Evolutionary conservation across 2,329 filamentous ascomycete genomes (phyloP).

Genomic region (Mycosphaerelloides madeirae): DNA sequence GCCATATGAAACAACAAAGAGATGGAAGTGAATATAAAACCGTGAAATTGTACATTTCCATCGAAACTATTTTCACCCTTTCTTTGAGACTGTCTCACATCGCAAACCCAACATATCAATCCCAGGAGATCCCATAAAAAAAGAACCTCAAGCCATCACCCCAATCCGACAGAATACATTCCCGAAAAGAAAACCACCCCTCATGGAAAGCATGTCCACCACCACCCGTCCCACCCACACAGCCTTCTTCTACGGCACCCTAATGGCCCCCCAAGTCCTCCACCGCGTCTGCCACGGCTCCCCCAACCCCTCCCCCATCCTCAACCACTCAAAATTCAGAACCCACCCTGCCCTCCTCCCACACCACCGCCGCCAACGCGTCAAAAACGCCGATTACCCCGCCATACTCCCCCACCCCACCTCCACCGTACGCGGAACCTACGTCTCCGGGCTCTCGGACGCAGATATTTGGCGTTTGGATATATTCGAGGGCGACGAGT

Average conservation of each 20-base stretch:
- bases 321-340: conserved; percentile 48
- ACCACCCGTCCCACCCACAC: conserved; percentile 33
- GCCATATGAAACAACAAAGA: too few relatives aligned
- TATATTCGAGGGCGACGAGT: conserved; percentile 74
- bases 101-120: too few relatives aligned
- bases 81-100: too few relatives aligned
- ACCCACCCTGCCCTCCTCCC: conserved; percentile 72
- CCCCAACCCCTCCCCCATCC: conserved; percentile 48
- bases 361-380: conserved; percentile 65
- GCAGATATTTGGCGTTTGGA: conserved; percentile 73
- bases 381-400: conserved; percentile 71
- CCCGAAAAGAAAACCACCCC: neutral
- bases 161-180: too few relatives aligned
- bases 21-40: too few relatives aligned
- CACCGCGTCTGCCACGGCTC: conserved; percentile 74
- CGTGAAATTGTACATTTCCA: too few relatives aligned
- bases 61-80: too few relatives aligned
- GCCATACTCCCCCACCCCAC: conserved; percentile 55
- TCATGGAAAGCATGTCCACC: neutral
- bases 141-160: too few relatives aligned
- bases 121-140: too few relatives aligned
- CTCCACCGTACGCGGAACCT: conserved; percentile 65
- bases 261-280: conserved; percentile 85
- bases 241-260: conserved; percentile 63
- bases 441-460: conserved; percentile 72